Percentiles rank a stretch among this genome's conserved stretches.
Conservation (phyloP, 805 yeast species). For the Saturnispora besseyi region DNA sequence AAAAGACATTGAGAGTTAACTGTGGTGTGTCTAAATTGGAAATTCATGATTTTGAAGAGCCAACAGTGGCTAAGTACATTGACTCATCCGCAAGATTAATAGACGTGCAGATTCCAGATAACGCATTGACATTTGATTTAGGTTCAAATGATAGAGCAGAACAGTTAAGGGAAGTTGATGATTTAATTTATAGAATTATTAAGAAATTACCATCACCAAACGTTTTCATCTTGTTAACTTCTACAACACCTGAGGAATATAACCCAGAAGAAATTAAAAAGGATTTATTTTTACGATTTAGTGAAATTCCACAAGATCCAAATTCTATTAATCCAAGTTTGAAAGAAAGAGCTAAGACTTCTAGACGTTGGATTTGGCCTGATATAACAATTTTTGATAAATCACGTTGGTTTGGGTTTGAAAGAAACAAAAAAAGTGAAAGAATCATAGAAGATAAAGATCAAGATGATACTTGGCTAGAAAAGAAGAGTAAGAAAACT, state of each 20-base stretch:
- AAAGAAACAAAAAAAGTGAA: constrained; percentile 40
- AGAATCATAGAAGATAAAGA: constrained; percentile 7
- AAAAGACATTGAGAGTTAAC: constrained; percentile 18
- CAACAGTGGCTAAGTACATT: constrained; percentile 44
- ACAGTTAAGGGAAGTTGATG: constrained; percentile 22
- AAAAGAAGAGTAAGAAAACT: constrained; percentile 18
- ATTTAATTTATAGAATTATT: constrained; percentile 41
- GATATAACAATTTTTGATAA: constrained; percentile 45
- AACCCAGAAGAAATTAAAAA: constrained; percentile 14
- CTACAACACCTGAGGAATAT: constrained; percentile 25
- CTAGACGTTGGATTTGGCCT: constrained; percentile 39
- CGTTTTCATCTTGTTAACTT: constrained; percentile 50
- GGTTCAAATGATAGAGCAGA: constrained; percentile 33
- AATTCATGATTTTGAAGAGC: constrained; percentile 32
- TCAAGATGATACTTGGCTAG: constrained; percentile 26
- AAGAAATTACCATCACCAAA: constrained; percentile 70
- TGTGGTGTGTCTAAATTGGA: constrained; percentile 37
- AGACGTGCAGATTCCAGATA: constrained; percentile 41
- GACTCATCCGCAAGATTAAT: constrained; percentile 60
- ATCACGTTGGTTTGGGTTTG: constrained; percentile 42
- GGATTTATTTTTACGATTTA: constrained; percentile 13
- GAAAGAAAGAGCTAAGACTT: constrained; percentile 18
- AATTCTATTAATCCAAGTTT: constrained; percentile 26
- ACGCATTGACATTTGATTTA: constrained; percentile 31
- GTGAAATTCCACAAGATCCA: constrained; percentile 28